phyloP scores from a whole-genome alignment of 345 rosid genomes.

The Rubroshorea leprosula region DNA sequence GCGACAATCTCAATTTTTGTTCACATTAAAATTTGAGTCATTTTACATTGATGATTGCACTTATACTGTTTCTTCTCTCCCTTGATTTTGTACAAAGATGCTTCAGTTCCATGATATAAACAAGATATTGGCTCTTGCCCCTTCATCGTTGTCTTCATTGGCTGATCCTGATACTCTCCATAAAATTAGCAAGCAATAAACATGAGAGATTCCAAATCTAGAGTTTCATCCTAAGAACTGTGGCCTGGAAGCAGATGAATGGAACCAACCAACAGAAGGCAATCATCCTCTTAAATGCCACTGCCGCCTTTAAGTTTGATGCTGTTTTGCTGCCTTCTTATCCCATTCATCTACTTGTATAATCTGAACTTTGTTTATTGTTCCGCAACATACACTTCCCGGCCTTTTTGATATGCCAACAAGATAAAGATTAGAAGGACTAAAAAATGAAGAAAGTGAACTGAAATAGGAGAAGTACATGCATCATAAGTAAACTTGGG shows the following conservation, averaged over 20 bases:
- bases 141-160: not conserved
- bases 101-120: not conserved
- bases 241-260: slow-evolving; percentile 16
- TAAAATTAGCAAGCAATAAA: not conserved
- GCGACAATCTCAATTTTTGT: too few species aligned
- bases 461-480: not conserved
- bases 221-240: slow-evolving; percentile 9
- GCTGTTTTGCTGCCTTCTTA: slow-evolving; percentile 10
- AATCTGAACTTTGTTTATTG: not conserved
- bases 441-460: not conserved
- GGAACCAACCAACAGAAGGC: slow-evolving; percentile 14
- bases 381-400: not conserved
- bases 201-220: not conserved
- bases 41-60: not conserved
- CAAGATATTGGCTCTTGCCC: not conserved
- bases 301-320: slow-evolving; percentile 14
- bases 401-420: not conserved
- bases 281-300: slow-evolving; percentile 13
- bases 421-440: slow-evolving; percentile 15
- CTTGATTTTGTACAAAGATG: too few species aligned
- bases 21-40: not conserved
- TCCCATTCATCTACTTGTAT: not conserved
- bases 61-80: not conserved
- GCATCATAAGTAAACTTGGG: slow-evolving; percentile 5
- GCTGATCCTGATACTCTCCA: slow-evolving; percentile 1